phyloP scores from a whole-genome alignment of 2,329 filamentous ascomycete species.

The Ophiognomonia clavigignenti-juglandacearum region DNA sequence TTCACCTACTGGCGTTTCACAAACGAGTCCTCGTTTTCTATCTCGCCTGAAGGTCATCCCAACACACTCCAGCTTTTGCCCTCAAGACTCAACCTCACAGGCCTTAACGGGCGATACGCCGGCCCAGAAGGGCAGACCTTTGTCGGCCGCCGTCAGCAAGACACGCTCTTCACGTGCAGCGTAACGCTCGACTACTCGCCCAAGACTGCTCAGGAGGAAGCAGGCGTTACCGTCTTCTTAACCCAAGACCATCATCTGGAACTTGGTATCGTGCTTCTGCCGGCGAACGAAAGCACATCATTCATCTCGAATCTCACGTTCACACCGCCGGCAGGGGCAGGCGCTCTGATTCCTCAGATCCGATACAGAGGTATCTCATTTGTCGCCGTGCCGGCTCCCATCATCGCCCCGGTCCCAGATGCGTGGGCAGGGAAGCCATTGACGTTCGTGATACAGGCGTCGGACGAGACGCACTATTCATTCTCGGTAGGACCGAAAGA shows the following conservation, averaged over 20 bases:
- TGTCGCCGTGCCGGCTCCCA: constrained; percentile 30
- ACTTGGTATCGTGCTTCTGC: constrained; percentile 35
- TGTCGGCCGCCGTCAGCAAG: constrained; percentile 52
- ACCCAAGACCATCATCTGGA: constrained; percentile 50
- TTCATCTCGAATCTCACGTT: constrained; percentile 17
- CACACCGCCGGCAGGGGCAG: constrained; percentile 8
- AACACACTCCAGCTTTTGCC: constrained; percentile 42
- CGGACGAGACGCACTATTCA: constrained; percentile 41
- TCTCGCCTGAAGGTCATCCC: constrained; percentile 37
- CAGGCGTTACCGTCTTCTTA: constrained; percentile 48
- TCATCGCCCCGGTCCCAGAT: constrained; percentile 33
- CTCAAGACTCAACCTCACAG: constrained; percentile 49
- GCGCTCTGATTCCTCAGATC: constrained; percentile 32
- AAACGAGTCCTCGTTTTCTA: constrained; percentile 35
- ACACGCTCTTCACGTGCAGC: constrained; percentile 48
- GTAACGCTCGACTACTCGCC: constrained; percentile 41
- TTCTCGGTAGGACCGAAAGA: constrained; percentile 32
- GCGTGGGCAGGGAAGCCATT: constrained; percentile 31
- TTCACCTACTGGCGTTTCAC: constrained; percentile 55
- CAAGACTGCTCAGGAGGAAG: constrained; percentile 36
- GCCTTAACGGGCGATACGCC: constrained; percentile 41
- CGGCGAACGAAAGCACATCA: constrained; percentile 22
- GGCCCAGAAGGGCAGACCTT: constrained; percentile 46
- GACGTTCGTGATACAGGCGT: constrained; percentile 36
- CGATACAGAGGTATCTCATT: constrained; percentile 40